Percentiles rank a stretch among this genome's conserved stretches.
These are phyloP conservation scores for Paecilomyces niveus DNA, from an alignment of 2,329 filamentous ascomycete species.

Conservation along the genomic window DNA sequence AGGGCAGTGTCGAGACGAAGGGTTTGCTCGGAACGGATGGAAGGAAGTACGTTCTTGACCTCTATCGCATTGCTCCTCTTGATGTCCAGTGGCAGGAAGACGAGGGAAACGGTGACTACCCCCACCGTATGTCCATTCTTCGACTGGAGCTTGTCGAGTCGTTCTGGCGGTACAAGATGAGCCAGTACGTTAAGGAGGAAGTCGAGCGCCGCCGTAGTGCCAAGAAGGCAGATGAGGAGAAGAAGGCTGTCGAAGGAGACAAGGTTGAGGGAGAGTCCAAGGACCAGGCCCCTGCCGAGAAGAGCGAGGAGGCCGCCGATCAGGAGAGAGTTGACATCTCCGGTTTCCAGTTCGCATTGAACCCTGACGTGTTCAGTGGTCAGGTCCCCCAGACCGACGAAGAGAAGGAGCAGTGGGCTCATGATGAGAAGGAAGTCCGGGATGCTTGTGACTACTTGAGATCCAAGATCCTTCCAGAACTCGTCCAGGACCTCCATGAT, in stretches of 20 bases:
- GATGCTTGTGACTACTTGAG: constrained; percentile 73
- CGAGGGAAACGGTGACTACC: constrained; percentile 59
- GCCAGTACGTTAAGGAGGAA: constrained; percentile 78
- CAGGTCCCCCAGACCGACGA: constrained; percentile 83
- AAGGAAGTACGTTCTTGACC: constrained; percentile 91
- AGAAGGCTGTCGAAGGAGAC: constrained; percentile 27
- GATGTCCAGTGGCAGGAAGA: constrained; percentile 89
- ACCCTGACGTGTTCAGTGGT: constrained; percentile 92
- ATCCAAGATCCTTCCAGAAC: constrained; percentile 70
- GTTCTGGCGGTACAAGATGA: constrained; percentile 77
- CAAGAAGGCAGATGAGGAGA: constrained; percentile 31
- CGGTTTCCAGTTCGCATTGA: constrained; percentile 79
- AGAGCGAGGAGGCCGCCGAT: constrained; percentile 32
- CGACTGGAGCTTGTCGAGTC: constrained; percentile 83
- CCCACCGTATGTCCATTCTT: constrained; percentile 92
- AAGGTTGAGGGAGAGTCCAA: constrained; percentile 34
- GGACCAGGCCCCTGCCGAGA: constrained; percentile 32
- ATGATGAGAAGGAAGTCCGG: constrained; percentile 83
- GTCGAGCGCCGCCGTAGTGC: constrained; percentile 55
- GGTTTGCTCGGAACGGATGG: constrained; percentile 94
- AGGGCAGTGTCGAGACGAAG: constrained; percentile 96
- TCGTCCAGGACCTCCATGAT: constrained; percentile 80
- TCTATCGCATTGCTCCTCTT: constrained; percentile 89
- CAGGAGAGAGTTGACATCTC: constrained; percentile 76
- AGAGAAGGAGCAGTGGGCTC: constrained; percentile 74